phyloP scores from a whole-genome alignment of 2,329 filamentous ascomycete species.

The Nigrospora oryzae region DNA sequence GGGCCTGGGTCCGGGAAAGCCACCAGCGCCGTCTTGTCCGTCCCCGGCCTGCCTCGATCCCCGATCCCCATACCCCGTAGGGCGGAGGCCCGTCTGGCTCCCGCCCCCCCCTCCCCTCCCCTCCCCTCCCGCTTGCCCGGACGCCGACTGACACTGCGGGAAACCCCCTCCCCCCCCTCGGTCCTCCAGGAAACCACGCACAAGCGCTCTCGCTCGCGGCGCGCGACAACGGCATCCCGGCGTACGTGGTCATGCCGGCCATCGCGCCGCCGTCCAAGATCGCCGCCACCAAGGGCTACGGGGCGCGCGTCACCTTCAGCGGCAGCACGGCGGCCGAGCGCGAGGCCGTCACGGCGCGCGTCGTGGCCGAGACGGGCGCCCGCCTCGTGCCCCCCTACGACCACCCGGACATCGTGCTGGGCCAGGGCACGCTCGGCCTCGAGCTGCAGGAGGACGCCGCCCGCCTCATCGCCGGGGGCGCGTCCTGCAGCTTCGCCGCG shows the following conservation, averaged over 20 bases:
- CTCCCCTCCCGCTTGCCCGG: too few relatives aligned
- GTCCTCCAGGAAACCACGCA: constrained; percentile 80
- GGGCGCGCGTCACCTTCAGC: constrained; percentile 70
- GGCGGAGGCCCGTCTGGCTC: too few relatives aligned
- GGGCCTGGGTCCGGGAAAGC: too few relatives aligned
- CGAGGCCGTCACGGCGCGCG: constrained; percentile 63
- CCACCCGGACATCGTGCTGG: constrained; percentile 83
- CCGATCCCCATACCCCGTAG: too few relatives aligned
- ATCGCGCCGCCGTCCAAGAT: constrained; percentile 84
- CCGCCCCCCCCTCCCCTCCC: too few relatives aligned
- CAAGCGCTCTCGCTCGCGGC: constrained; percentile 87
- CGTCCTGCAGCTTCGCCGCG: constrained; percentile 6
- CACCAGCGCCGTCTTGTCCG: too few relatives aligned
- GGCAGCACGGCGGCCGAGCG: constrained; percentile 75
- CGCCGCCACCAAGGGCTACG: constrained; percentile 69
- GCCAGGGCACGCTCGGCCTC: constrained; percentile 82
- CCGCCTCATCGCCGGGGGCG: constrained; percentile 33
- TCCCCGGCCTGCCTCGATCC: too few relatives aligned
- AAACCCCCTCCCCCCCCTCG: neutral
- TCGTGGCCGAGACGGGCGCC: constrained; percentile 65
- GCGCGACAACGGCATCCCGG: constrained; percentile 61
- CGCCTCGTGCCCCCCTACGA: constrained; percentile 85
- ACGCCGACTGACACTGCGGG: too few relatives aligned
- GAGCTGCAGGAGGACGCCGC: constrained; percentile 71
- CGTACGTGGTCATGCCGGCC: constrained; percentile 87